Percentiles rank a stretch among this genome's conserved stretches.
Evolutionary conservation across 139 green algal genomes (phyloP).

Genomic region (Chlamydomonas schloesseri): DNA sequence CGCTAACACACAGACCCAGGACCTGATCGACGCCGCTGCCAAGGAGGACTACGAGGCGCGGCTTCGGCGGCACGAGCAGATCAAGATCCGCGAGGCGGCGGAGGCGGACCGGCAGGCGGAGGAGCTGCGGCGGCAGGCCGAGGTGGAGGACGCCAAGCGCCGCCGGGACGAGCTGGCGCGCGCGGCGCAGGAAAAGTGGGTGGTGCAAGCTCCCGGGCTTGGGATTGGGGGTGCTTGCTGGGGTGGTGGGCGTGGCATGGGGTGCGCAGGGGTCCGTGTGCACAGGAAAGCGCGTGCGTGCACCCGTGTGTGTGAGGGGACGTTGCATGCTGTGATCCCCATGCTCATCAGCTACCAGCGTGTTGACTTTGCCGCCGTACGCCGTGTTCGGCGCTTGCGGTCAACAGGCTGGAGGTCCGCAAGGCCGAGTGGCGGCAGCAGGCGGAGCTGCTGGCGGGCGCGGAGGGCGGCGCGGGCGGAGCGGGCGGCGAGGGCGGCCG

Average conservation of each 20-base stretch:
- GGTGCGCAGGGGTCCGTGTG: too few species aligned
- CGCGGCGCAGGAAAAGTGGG: constrained; percentile 46
- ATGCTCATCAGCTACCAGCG: too few species aligned
- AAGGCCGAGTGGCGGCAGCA: constrained; percentile 50
- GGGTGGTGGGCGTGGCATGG: background rate
- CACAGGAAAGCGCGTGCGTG: too few species aligned
- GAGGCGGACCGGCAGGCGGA: constrained; percentile 34
- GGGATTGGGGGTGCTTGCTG: background rate
- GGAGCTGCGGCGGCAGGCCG: constrained; percentile 37
- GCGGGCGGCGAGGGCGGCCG: background rate
- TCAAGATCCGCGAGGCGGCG: constrained; percentile 40
- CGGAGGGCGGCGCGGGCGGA: constrained; percentile 10
- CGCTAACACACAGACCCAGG: constrained; percentile 12
- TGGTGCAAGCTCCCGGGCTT: too few species aligned
- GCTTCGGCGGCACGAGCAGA: constrained; percentile 40
- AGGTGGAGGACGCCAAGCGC: constrained; percentile 10
- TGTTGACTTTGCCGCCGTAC: too few species aligned
- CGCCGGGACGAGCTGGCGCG: constrained; percentile 3
- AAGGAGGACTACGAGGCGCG: constrained; percentile 39
- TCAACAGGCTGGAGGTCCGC: constrained; percentile 42
- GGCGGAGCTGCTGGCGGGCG: constrained; percentile 14
- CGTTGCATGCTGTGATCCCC: too few species aligned
- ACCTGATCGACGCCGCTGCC: constrained; percentile 4
- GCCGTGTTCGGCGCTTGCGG: too few species aligned
- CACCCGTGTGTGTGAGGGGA: too few species aligned